Conservation (phyloP, 208 protist species). For the Wallacemonas sp. region DNA sequence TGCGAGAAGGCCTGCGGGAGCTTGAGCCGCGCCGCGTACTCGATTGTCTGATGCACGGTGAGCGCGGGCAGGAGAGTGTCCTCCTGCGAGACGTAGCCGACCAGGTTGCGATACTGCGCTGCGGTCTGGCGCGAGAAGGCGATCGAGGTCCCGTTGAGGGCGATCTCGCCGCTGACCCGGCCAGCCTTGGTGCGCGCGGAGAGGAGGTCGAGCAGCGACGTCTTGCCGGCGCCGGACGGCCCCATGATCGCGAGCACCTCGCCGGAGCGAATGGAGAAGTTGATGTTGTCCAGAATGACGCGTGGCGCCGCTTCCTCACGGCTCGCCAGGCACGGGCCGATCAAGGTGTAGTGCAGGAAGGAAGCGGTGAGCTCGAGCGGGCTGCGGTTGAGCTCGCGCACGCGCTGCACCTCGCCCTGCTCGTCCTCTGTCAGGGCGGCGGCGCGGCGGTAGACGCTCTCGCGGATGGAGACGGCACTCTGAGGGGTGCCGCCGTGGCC, state of each 20-base stretch:
- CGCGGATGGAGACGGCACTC: slow-evolving; percentile 24
- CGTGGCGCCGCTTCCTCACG: slow-evolving; percentile 21
- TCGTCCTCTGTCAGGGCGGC: slow-evolving; percentile 28
- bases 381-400: slow-evolving; percentile 44
- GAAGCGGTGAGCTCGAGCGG: slow-evolving; percentile 55
- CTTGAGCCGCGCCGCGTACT: slow-evolving; percentile 89
- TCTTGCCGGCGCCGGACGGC: slow-evolving; percentile 88
- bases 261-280: slow-evolving; percentile 73
- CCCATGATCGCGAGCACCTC: slow-evolving; percentile 91
- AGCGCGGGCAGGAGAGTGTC: slow-evolving; percentile 87
- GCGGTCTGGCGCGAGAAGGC: slow-evolving; percentile 18
- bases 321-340: slow-evolving; percentile 37
- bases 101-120: slow-evolving; percentile 76
- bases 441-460: slow-evolving; percentile 33
- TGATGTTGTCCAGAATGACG: slow-evolving; percentile 74
- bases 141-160: slow-evolving; percentile 75
- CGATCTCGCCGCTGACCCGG: slow-evolving; percentile 45
- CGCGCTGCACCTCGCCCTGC: slow-evolving; percentile 29
- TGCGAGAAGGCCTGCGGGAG: slow-evolving; percentile 80
- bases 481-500: not conserved
- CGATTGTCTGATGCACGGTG: slow-evolving; percentile 87
- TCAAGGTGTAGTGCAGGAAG: slow-evolving; percentile 64
- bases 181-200: slow-evolving; percentile 66
- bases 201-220: slow-evolving; percentile 88
- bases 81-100: slow-evolving; percentile 93